phyloP scores from a whole-genome alignment of 2,329 filamentous ascomycete species.

The Talaromyces albobiverticillius region DNA sequence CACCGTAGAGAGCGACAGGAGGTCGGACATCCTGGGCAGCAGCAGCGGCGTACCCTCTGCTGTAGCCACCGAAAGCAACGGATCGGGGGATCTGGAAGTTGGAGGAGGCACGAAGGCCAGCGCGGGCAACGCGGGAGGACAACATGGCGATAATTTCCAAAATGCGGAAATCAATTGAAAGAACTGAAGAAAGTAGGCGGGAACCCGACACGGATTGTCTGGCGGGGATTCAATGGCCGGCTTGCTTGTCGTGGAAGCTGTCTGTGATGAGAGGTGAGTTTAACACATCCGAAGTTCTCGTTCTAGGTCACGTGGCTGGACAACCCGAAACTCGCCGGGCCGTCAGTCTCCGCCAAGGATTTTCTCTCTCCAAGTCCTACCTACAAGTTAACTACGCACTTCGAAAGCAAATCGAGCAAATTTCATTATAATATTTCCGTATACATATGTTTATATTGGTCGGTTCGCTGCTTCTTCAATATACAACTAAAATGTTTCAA shows the following conservation, averaged over 20 bases:
- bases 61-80: slow-evolving; percentile 37
- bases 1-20: slow-evolving; percentile 85
- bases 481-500: not conserved
- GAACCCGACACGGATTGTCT: not conserved
- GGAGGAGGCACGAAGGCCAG: slow-evolving; percentile 55
- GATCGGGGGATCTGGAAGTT: slow-evolving; percentile 34
- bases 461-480: not conserved
- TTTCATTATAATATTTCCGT: too few relatives aligned
- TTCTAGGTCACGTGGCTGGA: not conserved
- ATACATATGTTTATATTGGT: not conserved
- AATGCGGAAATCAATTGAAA: not conserved
- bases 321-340: slow-evolving; percentile 14
- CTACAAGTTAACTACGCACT: too few relatives aligned
- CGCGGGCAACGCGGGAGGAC: slow-evolving; percentile 52
- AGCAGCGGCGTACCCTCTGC: slow-evolving; percentile 69
- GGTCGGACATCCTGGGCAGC: slow-evolving; percentile 67
- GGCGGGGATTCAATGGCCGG: slow-evolving; percentile 1
- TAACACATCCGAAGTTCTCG: slow-evolving; percentile 15
- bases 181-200: not conserved
- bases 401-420: too few relatives aligned
- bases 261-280: slow-evolving; percentile 10
- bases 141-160: slow-evolving; percentile 44
- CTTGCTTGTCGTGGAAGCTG: slow-evolving; percentile 7
- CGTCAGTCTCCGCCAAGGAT: not conserved
- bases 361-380: too few relatives aligned